Evolutionary conservation across 2,329 filamentous ascomycete species (phyloP).

Genomic region (Trichoderma oligosporum): DNA sequence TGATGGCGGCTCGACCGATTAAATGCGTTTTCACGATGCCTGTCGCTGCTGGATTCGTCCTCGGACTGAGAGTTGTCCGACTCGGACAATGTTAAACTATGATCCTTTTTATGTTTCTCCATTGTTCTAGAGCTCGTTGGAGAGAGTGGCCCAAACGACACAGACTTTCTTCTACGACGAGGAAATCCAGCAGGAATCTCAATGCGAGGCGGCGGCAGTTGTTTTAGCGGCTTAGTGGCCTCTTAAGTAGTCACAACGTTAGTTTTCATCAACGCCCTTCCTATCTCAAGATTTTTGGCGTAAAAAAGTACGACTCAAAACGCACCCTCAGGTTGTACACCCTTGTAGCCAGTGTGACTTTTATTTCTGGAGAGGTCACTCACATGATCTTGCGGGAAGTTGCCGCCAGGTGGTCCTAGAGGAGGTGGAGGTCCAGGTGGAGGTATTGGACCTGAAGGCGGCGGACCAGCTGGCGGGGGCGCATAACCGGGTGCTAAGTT

Average conservation of each 20-base stretch:
- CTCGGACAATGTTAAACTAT: constrained; percentile 27
- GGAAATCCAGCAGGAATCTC: constrained; percentile 7
- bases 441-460: constrained; percentile 29
- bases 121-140: constrained; percentile 48
- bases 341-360: constrained; percentile 21
- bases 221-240: constrained; percentile 26
- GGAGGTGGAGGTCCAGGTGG: constrained; percentile 30
- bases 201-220: constrained; percentile 13
- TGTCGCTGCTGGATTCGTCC: constrained; percentile 22
- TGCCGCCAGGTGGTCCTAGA: constrained; percentile 33
- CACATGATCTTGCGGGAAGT: constrained; percentile 42
- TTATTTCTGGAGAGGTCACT: constrained; percentile 37
- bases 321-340: constrained; percentile 37
- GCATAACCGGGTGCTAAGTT: constrained; percentile 2
- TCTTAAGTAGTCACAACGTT: constrained; percentile 25
- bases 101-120: constrained; percentile 38
- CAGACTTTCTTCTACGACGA: constrained; percentile 35
- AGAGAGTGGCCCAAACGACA: constrained; percentile 48
- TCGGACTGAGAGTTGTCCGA: constrained; percentile 22
- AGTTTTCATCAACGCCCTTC: not conserved
- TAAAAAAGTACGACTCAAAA: constrained; percentile 29
- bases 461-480: constrained; percentile 30
- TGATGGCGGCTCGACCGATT: constrained; percentile 21
- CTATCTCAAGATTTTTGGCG: not conserved
- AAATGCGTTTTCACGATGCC: constrained; percentile 22